Percentiles rank a stretch among this genome's conserved stretches.
phyloP scores from a whole-genome alignment of 768 basidiomycete species.

The Tylopilus plumbeoviolaceoides region DNA sequence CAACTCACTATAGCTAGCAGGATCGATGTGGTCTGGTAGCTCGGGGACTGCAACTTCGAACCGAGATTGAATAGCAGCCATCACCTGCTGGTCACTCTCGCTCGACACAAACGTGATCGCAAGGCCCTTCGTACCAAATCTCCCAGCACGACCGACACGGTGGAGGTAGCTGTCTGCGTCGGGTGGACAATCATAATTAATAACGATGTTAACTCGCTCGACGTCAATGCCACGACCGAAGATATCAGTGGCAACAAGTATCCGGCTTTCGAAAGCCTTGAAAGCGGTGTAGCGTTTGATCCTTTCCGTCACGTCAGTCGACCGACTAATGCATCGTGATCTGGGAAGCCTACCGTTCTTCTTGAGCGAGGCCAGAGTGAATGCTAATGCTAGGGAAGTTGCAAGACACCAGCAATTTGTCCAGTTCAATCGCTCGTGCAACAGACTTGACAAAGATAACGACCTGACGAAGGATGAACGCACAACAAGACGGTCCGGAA shows the following conservation, averaged over 20 bases:
- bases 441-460: constrained; percentile 99
- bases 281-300: constrained; percentile 96
- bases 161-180: constrained; percentile 99
- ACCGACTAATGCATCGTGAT: background rate
- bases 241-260: constrained; percentile 97
- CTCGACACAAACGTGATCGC: constrained; percentile 96
- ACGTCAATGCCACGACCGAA: constrained; percentile 99
- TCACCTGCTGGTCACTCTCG: constrained; percentile 89
- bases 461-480: constrained; percentile 52
- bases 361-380: constrained; percentile 90
- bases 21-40: constrained; percentile 90
- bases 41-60: constrained; percentile 98
- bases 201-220: constrained; percentile 98
- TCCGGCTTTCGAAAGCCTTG: constrained; percentile 99
- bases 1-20: constrained; percentile 89
- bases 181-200: constrained; percentile 97
- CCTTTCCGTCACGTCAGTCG: constrained; percentile 37
- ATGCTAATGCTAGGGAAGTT: constrained; percentile 98
- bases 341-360: constrained; percentile 74
- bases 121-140: constrained; percentile 99
- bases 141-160: constrained; percentile 97
- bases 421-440: constrained; percentile 91
- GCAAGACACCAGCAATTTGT: constrained; percentile 93
- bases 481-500: background rate
- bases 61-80: constrained; percentile 90